Conservation (phyloP, 1,284 basidiomycete genomes). For the Cutaneotrichosporon dermatis region DNA sequence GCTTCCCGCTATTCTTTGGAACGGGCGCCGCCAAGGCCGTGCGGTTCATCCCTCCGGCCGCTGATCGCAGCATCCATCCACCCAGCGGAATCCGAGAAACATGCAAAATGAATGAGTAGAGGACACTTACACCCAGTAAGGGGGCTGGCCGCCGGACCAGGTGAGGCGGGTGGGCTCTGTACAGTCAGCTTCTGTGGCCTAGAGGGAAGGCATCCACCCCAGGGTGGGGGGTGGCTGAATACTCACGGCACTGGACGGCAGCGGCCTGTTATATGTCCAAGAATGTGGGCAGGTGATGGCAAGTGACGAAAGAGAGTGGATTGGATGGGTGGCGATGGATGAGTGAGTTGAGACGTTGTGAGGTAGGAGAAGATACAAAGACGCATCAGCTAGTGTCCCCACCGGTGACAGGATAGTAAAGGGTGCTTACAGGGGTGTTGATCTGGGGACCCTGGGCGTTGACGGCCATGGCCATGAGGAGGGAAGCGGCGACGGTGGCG, state of each 20-base stretch:
- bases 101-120: not conserved
- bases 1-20: too few relatives aligned
- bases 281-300: too few relatives aligned
- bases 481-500: constrained; percentile 5
- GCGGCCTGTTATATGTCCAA: constrained; percentile 22
- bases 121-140: constrained; percentile 58
- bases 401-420: not conserved
- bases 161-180: constrained; percentile 47
- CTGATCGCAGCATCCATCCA: too few relatives aligned
- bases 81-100: not conserved
- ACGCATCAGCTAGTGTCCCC: not conserved
- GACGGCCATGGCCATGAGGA: constrained; percentile 17
- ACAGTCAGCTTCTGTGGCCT: constrained; percentile 9
- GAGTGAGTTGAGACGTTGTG: not conserved
- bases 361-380: not conserved
- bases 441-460: constrained; percentile 18
- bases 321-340: too few relatives aligned
- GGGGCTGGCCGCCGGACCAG: constrained; percentile 58
- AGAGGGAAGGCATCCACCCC: too few relatives aligned
- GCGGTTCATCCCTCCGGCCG: too few relatives aligned
- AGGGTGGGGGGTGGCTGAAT: not conserved
- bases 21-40: too few relatives aligned
- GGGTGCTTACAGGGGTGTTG: constrained; percentile 11
- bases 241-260: constrained; percentile 53
- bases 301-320: too few relatives aligned